Base-by-base conservation (phyloP, 768 basidiomycete genomes). In the Serendipita vermifera region DNA sequence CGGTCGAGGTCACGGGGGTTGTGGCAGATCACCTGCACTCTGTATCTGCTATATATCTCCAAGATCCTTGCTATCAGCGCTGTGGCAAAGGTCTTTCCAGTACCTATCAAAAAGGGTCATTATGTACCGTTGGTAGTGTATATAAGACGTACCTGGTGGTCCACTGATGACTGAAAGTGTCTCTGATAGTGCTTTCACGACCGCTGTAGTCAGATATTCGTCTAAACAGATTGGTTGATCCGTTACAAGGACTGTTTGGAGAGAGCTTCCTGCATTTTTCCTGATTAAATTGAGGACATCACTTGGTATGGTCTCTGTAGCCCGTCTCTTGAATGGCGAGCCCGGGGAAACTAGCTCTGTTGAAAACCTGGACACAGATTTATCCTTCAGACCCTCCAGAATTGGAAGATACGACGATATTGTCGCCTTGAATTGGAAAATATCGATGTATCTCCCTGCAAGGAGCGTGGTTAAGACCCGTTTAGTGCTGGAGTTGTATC, bases 1-100 rank as follows among this genome's bases (percentile, higher is more conserved):
- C 83, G 78, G 58, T 85, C 83, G 0, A 86, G 73, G 0, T 83
- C 83, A 40, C 85, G 84, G 57, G 85, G 85, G 1, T 83, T 86
- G 59, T 78, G 84, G 60, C 82, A 84, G 15, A 83, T 78, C 1
- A 85, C 81, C 3, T 85, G 74, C 20, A 86, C 83, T 0, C 64
- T 78, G 53, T 72, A 69, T 0, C 61, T 15, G 0, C 76, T 75
- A 55, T 66, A 66, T 11, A 77, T 72, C 46, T 83, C 74, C 3
- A 83, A 65, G 3, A 74, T 68, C 61, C 83, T 85, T 0, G 81
- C 81, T 0, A 85, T 66, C 1, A 85, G 70, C 0, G 81, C 80
- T 0, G 83, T 84, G 20, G 85, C 78, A 62, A 83, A 83, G 0
- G 82, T 83, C 57, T 86, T 86, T 1, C 83, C 84, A 0, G 83